These are phyloP conservation scores for Xylariaceae sp. DNA, from an alignment of 2,329 filamentous ascomycete genomes.

Conservation along the genomic window DNA sequence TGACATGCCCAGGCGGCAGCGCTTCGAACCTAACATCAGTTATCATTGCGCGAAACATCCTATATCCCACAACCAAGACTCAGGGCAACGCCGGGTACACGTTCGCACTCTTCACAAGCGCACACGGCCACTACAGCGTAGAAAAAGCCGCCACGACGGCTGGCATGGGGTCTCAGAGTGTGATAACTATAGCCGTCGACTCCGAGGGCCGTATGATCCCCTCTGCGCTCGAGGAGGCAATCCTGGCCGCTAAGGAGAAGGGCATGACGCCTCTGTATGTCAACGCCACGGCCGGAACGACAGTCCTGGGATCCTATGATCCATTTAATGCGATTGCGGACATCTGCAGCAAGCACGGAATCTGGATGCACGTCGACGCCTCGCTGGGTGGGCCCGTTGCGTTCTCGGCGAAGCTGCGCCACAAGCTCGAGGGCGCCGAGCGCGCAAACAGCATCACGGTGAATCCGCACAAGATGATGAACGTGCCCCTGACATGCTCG, in stretches of 20 bases:
- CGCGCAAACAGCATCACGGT: slow-evolving; percentile 78
- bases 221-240: slow-evolving; percentile 55
- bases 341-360: slow-evolving; percentile 63
- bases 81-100: slow-evolving; percentile 59
- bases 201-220: slow-evolving; percentile 65
- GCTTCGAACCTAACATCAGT: slow-evolving; percentile 67
- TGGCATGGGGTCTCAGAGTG: slow-evolving; percentile 71
- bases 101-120: slow-evolving; percentile 83
- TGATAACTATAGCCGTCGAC: slow-evolving; percentile 72
- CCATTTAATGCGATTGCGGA: slow-evolving; percentile 64
- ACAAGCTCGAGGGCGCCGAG: slow-evolving; percentile 64
- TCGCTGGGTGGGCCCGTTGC: slow-evolving; percentile 84
- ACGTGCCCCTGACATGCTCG: slow-evolving; percentile 82
- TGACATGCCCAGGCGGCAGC: slow-evolving; percentile 56
- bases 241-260: slow-evolving; percentile 55
- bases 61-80: slow-evolving; percentile 73
- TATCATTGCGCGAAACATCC: slow-evolving; percentile 73
- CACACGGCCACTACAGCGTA: slow-evolving; percentile 88
- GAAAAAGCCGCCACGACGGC: slow-evolving; percentile 92
- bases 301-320: slow-evolving; percentile 85
- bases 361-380: slow-evolving; percentile 93
- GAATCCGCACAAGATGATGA: slow-evolving; percentile 97
- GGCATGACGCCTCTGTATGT: slow-evolving; percentile 87
- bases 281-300: slow-evolving; percentile 92
- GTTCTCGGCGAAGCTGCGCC: slow-evolving; percentile 60